phyloP scores from a whole-genome alignment of 768 basidiomycete genomes.

The button mushroom (Agaricus bisporus) region DNA sequence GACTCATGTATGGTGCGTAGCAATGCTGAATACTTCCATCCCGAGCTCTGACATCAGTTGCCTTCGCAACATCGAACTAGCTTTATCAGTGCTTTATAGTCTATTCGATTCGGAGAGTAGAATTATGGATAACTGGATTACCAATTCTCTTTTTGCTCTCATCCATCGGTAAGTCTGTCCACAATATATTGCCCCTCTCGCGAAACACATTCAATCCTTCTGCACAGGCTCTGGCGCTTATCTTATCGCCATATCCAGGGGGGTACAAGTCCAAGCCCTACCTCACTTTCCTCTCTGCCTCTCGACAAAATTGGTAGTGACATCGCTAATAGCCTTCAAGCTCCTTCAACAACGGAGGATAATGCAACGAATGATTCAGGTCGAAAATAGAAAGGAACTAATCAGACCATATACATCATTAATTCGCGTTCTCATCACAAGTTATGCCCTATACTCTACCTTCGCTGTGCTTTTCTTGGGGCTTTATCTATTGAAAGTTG shows the following conservation, averaged over 20 bases:
- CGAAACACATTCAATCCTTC: background rate
- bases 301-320: background rate
- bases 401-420: background rate
- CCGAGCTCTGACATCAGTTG: too few species aligned
- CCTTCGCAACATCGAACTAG: background rate
- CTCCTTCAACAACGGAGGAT: background rate
- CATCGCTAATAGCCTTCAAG: background rate
- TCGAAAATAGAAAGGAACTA: background rate
- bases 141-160: background rate
- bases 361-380: background rate
- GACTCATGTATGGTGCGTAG: background rate
- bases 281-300: background rate
- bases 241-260: background rate
- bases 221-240: constrained; percentile 1
- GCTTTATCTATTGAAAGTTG: background rate
- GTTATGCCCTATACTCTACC: background rate
- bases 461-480: background rate
- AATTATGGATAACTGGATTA: background rate
- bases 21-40: background rate
- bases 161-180: background rate
- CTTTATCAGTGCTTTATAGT: background rate
- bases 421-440: background rate
- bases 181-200: background rate
- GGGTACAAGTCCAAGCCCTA: too few species aligned
- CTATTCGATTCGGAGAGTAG: background rate